Evolutionary conservation across 805 yeast species (phyloP).

Genomic region (Nakazawaea populi): DNA sequence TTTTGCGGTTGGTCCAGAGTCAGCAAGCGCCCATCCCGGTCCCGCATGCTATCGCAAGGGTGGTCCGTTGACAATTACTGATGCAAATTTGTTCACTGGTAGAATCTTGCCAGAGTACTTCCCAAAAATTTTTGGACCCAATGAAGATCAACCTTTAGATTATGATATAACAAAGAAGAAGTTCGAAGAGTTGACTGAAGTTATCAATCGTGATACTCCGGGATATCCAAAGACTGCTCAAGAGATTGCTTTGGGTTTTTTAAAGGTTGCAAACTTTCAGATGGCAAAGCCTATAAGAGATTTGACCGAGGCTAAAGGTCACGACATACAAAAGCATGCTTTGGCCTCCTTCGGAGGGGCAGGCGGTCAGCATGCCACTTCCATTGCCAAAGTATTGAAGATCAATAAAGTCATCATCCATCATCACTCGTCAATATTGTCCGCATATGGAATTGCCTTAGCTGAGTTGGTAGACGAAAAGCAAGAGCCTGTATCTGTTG

Average conservation of each 20-base stretch:
- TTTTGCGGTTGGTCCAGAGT: constrained; percentile 28
- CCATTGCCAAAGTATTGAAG: constrained; percentile 24
- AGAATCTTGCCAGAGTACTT: constrained; percentile 23
- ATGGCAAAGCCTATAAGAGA: constrained; percentile 31
- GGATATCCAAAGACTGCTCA: constrained; percentile 18
- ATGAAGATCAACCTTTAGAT: constrained; percentile 23
- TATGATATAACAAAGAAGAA: constrained; percentile 17
- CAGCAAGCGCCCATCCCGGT: constrained; percentile 28
- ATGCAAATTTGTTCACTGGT: constrained; percentile 27
- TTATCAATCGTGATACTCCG: constrained; percentile 21
- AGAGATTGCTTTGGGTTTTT: constrained; percentile 28
- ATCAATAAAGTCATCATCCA: constrained; percentile 26
- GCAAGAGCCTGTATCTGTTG: constrained; percentile 22
- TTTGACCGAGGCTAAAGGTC: constrained; percentile 28
- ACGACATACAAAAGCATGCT: constrained; percentile 25
- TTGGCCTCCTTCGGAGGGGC: constrained; percentile 31
- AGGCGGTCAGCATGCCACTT: constrained; percentile 29
- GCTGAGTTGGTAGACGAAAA: constrained; percentile 25
- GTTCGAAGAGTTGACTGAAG: constrained; percentile 22
- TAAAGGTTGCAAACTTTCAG: constrained; percentile 26
- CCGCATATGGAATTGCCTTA: constrained; percentile 32
- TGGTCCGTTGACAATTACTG: constrained; percentile 28
- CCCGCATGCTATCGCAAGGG: constrained; percentile 29
- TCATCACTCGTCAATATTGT: constrained; percentile 27
- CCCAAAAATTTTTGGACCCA: constrained; percentile 27